These are phyloP conservation scores for Fusarium torreyae DNA, from an alignment of 2,329 filamentous ascomycete species.

Conservation along the genomic window DNA sequence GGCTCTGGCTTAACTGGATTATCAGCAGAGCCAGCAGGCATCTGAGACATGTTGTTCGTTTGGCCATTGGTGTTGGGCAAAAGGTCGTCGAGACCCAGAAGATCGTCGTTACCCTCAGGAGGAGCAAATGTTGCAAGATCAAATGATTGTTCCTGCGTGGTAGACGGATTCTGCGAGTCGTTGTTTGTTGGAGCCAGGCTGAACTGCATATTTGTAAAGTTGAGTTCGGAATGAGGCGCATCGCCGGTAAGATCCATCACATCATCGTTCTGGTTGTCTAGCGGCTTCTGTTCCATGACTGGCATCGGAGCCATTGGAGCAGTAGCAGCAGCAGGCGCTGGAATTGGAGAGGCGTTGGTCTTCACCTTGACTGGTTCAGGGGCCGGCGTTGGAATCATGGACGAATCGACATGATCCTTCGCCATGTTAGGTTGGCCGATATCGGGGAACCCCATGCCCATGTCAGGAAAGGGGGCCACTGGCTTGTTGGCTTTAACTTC, in stretches of 20 bases:
- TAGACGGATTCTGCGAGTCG: conserved; percentile 45
- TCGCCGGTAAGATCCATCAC: conserved; percentile 39
- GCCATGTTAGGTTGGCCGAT: conserved; percentile 38
- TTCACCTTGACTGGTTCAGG: conserved; percentile 47
- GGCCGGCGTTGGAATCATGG: conserved; percentile 24
- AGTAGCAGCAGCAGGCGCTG: conserved; percentile 14
- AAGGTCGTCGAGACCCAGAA: conserved; percentile 52
- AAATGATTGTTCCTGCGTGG: conserved; percentile 59
- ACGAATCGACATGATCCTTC: conserved; percentile 44
- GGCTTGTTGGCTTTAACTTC: conserved; percentile 58
- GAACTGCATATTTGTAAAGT: conserved; percentile 72
- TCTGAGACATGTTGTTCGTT: conserved; percentile 14
- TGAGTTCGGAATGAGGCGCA: conserved; percentile 57
- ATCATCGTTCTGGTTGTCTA: conserved; percentile 40
- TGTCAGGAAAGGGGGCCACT: conserved; percentile 70
- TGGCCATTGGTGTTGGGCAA: conserved; percentile 49
- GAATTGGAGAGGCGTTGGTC: conserved; percentile 39
- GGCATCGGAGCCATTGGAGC: conserved; percentile 50
- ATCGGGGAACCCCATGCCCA: conserved; percentile 64
- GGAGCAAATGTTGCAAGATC: conserved; percentile 63
- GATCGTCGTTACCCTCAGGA: conserved; percentile 51
- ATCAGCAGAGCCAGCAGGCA: conserved; percentile 27
- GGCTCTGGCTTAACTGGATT: conserved; percentile 31
- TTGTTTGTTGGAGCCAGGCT: conserved; percentile 63
- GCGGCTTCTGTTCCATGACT: conserved; percentile 46